Base-by-base conservation (phyloP, 2,329 filamentous ascomycete species). In the Fusarium protoensiforme region DNA sequence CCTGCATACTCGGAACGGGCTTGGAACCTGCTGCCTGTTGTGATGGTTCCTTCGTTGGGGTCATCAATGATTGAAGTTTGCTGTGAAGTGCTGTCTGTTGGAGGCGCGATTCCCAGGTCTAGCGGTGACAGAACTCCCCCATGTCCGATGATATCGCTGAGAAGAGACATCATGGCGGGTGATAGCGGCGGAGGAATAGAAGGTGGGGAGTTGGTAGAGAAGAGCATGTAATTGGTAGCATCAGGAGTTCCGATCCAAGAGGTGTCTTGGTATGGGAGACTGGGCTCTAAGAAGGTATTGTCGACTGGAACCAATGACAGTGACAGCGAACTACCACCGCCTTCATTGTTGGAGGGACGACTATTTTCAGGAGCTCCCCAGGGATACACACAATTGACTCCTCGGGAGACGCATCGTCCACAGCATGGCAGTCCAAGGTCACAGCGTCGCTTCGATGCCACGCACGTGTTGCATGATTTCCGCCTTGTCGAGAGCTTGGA, bases 391-490 rank as follows among this genome's bases (percentile, higher is more conserved):
- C 58, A 66, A 22, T 27, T 41, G 38, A 62, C 46, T n/a, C 53
- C 35, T 27, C 54, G 59, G 5, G 53, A 20, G 41, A 68, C 22
- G 20, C 67, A 69, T 29, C 67, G 64, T 24, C 53, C 59, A 18
- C 67, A 69, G 27, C n/a, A 38, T 0, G 67, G 67, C 7, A 67
- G n/a, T 11, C 53, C 53, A 9, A 69, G 51, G 61, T 69, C 64
- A 46, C 67, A 67, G 7, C 67, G 67, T 43, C 67, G 59, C 20
- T 67, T 69, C 11, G 57, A 54, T 20, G 41, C 51, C 48, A 53
- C 64, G 16, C 67, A 69, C 14, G 67, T 64, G 35, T 14, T 51
- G 64, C 67, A 69, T 36, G 67, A 69, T 48, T 67, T 69, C 13
- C 58, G 64, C n/a, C 67, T 46, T 10, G 60, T 51, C 24, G 61